A percentile compares a stretch with the other conserved stretches of the same genome.
phyloP scores from a whole-genome alignment of 2,329 filamentous ascomycete genomes.

The Ceratocystis alfenasii region DNA sequence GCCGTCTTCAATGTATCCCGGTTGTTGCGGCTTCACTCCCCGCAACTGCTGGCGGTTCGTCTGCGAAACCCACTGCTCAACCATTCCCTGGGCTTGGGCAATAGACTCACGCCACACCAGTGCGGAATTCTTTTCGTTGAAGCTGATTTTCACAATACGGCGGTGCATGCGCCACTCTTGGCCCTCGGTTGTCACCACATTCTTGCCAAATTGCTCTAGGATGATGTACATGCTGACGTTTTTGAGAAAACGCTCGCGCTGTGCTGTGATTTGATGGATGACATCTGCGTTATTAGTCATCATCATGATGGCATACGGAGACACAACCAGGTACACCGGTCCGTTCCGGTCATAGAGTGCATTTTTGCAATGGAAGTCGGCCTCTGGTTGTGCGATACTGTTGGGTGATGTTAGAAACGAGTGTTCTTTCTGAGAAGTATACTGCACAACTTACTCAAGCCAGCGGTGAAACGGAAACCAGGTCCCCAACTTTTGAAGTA shows the following conservation, averaged over 20 bases:
- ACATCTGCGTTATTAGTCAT: conserved; percentile 52
- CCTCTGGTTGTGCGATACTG: conserved; percentile 14
- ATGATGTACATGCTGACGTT: conserved; percentile 30
- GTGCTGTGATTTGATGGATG: conserved; percentile 51
- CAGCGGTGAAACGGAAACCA: conserved; percentile 18
- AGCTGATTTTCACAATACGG: conserved; percentile 57
- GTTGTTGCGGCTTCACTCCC: conserved; percentile 6
- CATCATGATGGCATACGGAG: conserved; percentile 42
- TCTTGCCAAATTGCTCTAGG: conserved; percentile 48
- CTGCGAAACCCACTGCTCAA: conserved; percentile 43
- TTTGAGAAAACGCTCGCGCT: conserved; percentile 56
- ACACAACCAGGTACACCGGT: conserved; percentile 54
- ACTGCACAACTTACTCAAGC: conserved; percentile 13
- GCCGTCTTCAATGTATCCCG: conserved; percentile 23
- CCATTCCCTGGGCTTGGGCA: conserved; percentile 49
- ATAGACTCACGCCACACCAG: conserved; percentile 53
- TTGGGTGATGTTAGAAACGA: neutral
- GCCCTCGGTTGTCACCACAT: conserved; percentile 60
- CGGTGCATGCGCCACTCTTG: conserved; percentile 59
- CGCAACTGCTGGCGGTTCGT: conserved; percentile 4
- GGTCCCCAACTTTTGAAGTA: conserved; percentile 8
- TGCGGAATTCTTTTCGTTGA: conserved; percentile 64
- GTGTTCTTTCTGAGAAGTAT: neutral
- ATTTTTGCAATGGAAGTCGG: conserved; percentile 30
- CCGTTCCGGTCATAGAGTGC: conserved; percentile 47